These are phyloP conservation scores for Mortierella sp. DNA, from an alignment of 371 early-diverging fungal species.

Conservation along the genomic window DNA sequence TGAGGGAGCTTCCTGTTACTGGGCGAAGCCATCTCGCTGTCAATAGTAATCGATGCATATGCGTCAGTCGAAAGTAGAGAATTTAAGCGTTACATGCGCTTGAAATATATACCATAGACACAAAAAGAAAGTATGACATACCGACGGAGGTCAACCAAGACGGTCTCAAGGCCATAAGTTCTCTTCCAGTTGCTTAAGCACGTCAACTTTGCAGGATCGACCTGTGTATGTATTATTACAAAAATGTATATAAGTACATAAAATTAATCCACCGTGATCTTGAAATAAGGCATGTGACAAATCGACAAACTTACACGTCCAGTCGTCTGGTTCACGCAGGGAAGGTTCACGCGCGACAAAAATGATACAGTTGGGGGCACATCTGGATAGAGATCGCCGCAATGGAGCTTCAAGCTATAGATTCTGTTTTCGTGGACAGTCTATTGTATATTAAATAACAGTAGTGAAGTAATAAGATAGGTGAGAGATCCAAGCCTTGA, in stretches of 20 bases:
- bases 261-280: too few relatives aligned
- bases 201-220: slow-evolving; percentile 73
- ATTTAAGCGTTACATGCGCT: background rate
- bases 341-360: slow-evolving; percentile 87
- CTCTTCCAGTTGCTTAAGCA: slow-evolving; percentile 89
- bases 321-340: slow-evolving; percentile 86
- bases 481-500: too few relatives aligned
- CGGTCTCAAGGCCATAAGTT: slow-evolving; percentile 82
- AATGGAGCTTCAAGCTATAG: slow-evolving; percentile 86
- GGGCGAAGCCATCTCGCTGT: slow-evolving; percentile 89
- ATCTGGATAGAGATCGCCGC: slow-evolving; percentile 91
- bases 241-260: background rate
- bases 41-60: background rate
- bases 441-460: slow-evolving; percentile 59
- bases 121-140: slow-evolving; percentile 53
- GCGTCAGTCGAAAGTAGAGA: background rate
- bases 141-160: slow-evolving; percentile 88
- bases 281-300: background rate
- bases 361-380: slow-evolving; percentile 85
- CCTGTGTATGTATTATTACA: slow-evolving; percentile 57
- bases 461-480: background rate
- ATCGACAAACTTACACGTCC: slow-evolving; percentile 73
- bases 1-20: slow-evolving; percentile 88
- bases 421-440: slow-evolving; percentile 95
- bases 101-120: background rate